These are phyloP conservation scores for Ogataea thermomethanolica DNA, from an alignment of 805 yeast species.

Conservation along the genomic window DNA sequence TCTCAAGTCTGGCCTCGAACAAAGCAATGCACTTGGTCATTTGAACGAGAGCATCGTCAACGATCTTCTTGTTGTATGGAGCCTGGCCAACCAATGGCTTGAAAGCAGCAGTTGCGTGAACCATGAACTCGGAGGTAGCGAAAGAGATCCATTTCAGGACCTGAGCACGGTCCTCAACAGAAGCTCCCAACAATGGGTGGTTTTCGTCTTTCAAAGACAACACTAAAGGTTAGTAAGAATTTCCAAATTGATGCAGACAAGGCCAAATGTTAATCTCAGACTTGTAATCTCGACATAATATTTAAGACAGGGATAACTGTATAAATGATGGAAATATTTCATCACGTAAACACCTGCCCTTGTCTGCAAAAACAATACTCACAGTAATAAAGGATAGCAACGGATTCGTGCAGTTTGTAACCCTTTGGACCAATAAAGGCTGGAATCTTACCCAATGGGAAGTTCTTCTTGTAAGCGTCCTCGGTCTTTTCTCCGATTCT, in stretches of 20 bases:
- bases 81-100: constrained; percentile 56
- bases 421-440: constrained; percentile 71
- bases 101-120: constrained; percentile 47
- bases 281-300: constrained; percentile 61
- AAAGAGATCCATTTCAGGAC: constrained; percentile 77
- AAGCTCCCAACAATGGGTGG: constrained; percentile 55
- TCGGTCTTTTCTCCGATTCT: constrained; percentile 22
- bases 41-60: constrained; percentile 32
- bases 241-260: neutral
- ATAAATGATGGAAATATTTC: constrained; percentile 45
- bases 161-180: constrained; percentile 57
- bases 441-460: constrained; percentile 68
- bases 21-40: constrained; percentile 39
- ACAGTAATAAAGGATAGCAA: constrained; percentile 59
- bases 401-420: constrained; percentile 63
- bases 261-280: constrained; percentile 38
- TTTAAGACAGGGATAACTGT: constrained; percentile 91
- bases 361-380: constrained; percentile 19
- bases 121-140: constrained; percentile 63
- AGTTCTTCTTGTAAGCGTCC: constrained; percentile 42
- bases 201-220: constrained; percentile 42
- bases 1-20: constrained; percentile 52
- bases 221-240: constrained; percentile 35
- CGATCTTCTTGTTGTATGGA: constrained; percentile 74
- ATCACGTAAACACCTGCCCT: constrained; percentile 40